Conservation (phyloP, 2,329 filamentous ascomycete species). For the Chrysoporthe cubensis region DNA sequence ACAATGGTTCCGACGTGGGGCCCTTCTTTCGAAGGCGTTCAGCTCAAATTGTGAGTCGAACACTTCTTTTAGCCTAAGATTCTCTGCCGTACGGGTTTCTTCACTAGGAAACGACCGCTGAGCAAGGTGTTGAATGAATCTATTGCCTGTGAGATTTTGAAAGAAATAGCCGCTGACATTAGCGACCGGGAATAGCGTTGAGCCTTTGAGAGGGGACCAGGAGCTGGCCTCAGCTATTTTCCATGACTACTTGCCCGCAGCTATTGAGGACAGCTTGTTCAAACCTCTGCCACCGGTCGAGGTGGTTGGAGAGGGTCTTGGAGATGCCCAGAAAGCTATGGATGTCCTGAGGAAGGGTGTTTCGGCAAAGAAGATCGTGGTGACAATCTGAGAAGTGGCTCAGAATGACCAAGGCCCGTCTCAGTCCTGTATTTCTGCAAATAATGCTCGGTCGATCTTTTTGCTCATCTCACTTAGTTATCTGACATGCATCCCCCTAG, state of each 20-base stretch:
- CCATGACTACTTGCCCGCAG: slow-evolving; percentile 43
- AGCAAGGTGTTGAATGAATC: too few species aligned
- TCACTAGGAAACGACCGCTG: too few species aligned
- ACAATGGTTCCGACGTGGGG: slow-evolving; percentile 36
- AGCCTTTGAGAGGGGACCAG: slow-evolving; percentile 35
- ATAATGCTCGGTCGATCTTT: neutral
- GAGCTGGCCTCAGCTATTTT: slow-evolving; percentile 40
- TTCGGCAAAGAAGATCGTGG: slow-evolving; percentile 48
- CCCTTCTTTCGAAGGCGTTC: slow-evolving; percentile 35
- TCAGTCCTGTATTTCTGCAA: neutral
- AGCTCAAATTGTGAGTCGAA: slow-evolving; percentile 30
- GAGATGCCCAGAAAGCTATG: slow-evolving; percentile 45
- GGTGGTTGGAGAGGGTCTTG: slow-evolving; percentile 46
- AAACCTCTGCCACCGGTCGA: slow-evolving; percentile 43
- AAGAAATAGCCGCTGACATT: neutral
- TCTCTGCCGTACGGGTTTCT: too few species aligned
- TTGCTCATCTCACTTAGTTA: neutral
- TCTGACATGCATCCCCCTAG: neutral
- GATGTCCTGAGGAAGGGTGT: slow-evolving; percentile 44
- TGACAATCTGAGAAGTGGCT: slow-evolving; percentile 29
- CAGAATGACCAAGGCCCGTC: neutral
- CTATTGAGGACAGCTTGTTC: slow-evolving; percentile 42
- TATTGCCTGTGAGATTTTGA: too few species aligned
- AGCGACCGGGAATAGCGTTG: slow-evolving; percentile 25
- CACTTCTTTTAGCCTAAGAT: neutral